These are phyloP conservation scores for Aspergillus sp. DNA, from an alignment of 2,329 filamentous ascomycete species.

Conservation along the genomic window DNA sequence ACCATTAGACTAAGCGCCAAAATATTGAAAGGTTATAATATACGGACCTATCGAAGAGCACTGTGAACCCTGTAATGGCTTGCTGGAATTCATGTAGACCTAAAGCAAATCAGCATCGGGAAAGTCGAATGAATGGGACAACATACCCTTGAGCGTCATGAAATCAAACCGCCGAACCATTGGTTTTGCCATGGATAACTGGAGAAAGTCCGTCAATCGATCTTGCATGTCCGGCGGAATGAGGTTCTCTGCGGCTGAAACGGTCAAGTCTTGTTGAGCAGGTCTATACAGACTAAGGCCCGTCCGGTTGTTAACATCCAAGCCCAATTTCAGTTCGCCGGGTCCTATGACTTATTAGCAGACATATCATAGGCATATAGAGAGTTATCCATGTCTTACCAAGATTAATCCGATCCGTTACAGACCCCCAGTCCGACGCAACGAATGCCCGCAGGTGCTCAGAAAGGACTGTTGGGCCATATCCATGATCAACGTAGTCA, in stretches of 20 bases:
- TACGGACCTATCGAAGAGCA: slow-evolving; percentile 65
- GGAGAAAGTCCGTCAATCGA: slow-evolving; percentile 64
- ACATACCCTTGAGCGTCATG: slow-evolving; percentile 50
- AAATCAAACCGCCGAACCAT: slow-evolving; percentile 75
- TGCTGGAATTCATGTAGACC: slow-evolving; percentile 78
- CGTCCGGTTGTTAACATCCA: slow-evolving; percentile 63
- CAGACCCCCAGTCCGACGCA: slow-evolving; percentile 71
- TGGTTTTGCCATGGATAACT: slow-evolving; percentile 55
- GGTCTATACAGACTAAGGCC: slow-evolving; percentile 68
- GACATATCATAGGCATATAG: neutral
- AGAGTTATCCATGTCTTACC: slow-evolving; percentile 37
- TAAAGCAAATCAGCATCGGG: slow-evolving; percentile 24
- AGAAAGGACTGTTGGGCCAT: slow-evolving; percentile 69
- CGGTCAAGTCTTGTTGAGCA: slow-evolving; percentile 73
- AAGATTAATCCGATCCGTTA: slow-evolving; percentile 82
- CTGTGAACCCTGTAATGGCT: slow-evolving; percentile 75
- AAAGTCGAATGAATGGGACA: neutral
- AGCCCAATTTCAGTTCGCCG: slow-evolving; percentile 68
- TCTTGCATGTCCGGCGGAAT: slow-evolving; percentile 61
- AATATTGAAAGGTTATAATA: slow-evolving; percentile 1
- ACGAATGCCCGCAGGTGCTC: slow-evolving; percentile 74
- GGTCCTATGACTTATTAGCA: slow-evolving; percentile 47
- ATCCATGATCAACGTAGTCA: slow-evolving; percentile 53
- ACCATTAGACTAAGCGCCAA: neutral
- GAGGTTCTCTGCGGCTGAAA: slow-evolving; percentile 70